Conservation (phyloP, 768 basidiomycete genomes). For the Gymnopilus dilepis region DNA sequence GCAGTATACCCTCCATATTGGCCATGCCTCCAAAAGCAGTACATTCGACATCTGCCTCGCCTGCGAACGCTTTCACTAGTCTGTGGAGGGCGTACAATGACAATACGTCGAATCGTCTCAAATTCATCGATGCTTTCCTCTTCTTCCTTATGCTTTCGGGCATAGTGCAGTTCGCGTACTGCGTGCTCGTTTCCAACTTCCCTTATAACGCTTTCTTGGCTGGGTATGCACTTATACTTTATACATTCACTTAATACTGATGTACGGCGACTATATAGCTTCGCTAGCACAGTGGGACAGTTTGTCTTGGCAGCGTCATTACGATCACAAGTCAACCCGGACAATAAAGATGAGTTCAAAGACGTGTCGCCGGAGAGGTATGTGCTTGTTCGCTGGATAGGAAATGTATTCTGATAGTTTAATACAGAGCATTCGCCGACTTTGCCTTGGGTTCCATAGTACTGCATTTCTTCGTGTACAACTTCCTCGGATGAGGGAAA, state of each 20-base stretch:
- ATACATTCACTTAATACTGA: neutral
- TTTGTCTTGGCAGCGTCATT: constrained; percentile 95
- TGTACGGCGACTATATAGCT: constrained; percentile 51
- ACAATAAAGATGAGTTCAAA: constrained; percentile 83
- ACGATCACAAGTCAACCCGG: constrained; percentile 89
- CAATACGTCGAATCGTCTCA: constrained; percentile 82
- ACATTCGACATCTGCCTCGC: constrained; percentile 32
- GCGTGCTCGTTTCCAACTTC: constrained; percentile 88
- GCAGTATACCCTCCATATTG: constrained; percentile 12
- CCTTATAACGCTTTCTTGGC: constrained; percentile 98
- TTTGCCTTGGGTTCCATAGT: constrained; percentile 95
- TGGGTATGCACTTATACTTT: constrained; percentile 62
- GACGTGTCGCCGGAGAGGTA: constrained; percentile 94
- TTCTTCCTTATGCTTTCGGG: constrained; percentile 92
- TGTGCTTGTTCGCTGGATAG: constrained; percentile 30
- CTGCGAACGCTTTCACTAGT: constrained; percentile 51
- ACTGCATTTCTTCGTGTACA: constrained; percentile 97
- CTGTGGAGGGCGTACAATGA: constrained; percentile 81
- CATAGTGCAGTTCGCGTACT: constrained; percentile 89
- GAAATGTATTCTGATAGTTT: neutral
- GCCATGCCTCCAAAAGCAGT: constrained; percentile 44
- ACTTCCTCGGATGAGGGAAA: constrained; percentile 83
- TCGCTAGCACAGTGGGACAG: constrained; percentile 92
- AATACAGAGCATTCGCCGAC: constrained; percentile 92
- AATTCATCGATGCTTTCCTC: constrained; percentile 93